phyloP scores from a whole-genome alignment of 306 rosid genomes.

The Castanea sativa region DNA sequence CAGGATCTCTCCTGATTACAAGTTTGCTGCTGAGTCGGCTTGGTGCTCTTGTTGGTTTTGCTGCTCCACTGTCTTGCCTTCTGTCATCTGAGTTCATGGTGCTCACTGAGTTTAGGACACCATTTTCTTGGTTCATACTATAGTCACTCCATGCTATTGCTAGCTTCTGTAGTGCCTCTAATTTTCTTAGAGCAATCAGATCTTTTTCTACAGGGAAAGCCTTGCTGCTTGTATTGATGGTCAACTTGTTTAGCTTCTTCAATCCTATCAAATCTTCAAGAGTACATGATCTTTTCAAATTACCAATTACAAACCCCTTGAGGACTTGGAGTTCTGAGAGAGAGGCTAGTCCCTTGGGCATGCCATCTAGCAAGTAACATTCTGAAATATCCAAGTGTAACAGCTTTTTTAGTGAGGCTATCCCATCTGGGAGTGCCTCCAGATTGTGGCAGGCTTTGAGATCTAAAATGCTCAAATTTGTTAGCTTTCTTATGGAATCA shows the following conservation, averaged over 20 bases:
- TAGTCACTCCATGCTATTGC: not conserved
- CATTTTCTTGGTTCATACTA: not conserved
- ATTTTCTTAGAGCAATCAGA: not conserved
- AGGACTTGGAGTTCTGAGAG: slow-evolving; percentile 26
- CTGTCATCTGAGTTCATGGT: not conserved
- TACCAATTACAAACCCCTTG: slow-evolving; percentile 23
- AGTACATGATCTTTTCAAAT: not conserved
- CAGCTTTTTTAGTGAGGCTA: slow-evolving; percentile 13
- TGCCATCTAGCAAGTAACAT: slow-evolving; percentile 26
- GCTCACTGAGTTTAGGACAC: not conserved
- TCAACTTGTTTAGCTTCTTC: slow-evolving; percentile 6
- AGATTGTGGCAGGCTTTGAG: slow-evolving; percentile 36
- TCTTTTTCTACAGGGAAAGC: not conserved
- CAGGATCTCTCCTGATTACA: not conserved
- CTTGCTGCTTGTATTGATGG: not conserved
- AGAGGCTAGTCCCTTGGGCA: slow-evolving; percentile 22
- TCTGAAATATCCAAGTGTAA: slow-evolving; percentile 35
- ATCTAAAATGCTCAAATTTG: slow-evolving; percentile 26
- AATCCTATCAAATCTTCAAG: not conserved
- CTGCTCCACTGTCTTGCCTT: not conserved
- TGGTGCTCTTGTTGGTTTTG: not conserved
- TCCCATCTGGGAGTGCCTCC: slow-evolving; percentile 23
- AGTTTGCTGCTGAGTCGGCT: not conserved
- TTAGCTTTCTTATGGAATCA: not conserved
- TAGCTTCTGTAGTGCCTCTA: too few relatives aligned